Percentiles rank a stretch among this genome's conserved stretches.
Evolutionary conservation across 345 rosid genomes (phyloP).

Genomic region (Citrus inodora): DNA sequence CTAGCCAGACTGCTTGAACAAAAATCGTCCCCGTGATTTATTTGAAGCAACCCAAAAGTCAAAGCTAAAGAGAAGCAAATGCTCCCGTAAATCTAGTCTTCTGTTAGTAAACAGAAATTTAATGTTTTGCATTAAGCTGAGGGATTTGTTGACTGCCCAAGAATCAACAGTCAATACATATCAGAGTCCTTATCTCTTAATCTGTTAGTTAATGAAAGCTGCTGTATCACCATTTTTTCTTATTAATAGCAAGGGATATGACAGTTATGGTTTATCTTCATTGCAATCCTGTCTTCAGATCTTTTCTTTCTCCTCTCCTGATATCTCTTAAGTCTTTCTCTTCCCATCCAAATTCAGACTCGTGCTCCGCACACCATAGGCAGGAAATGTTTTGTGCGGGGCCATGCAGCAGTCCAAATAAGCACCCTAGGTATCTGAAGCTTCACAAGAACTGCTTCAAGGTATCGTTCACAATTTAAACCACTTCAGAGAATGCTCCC

Average conservation of each 20-base stretch:
- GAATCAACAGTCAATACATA: slow-evolving; percentile 6
- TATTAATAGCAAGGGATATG: not conserved
- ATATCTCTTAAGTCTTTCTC: not conserved
- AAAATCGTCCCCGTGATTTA: not conserved
- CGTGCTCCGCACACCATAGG: not conserved
- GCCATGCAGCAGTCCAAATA: not conserved
- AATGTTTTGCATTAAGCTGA: not conserved
- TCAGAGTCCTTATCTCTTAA: slow-evolving; percentile 4
- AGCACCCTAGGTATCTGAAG: slow-evolving; percentile 13
- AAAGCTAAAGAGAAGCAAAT: not conserved
- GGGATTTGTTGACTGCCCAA: slow-evolving; percentile 2
- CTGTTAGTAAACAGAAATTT: not conserved
- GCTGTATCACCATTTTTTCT: not conserved
- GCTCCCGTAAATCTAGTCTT: not conserved
- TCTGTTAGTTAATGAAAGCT: not conserved
- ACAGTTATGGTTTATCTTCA: not conserved
- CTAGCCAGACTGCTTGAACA: not conserved
- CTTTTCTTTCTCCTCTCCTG: not conserved
- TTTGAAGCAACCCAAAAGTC: not conserved
- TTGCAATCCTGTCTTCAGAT: not conserved
- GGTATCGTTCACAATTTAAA: slow-evolving; percentile 8
- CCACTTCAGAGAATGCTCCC: slow-evolving; percentile 40
- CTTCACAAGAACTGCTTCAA: not conserved
- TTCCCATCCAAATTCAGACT: not conserved
- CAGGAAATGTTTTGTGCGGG: not conserved